A percentile compares a stretch with the other conserved stretches of the same genome.
Conservation (phyloP, 495 filamentous ascomycete genomes). For the Trichocladium antarcticum region DNA sequence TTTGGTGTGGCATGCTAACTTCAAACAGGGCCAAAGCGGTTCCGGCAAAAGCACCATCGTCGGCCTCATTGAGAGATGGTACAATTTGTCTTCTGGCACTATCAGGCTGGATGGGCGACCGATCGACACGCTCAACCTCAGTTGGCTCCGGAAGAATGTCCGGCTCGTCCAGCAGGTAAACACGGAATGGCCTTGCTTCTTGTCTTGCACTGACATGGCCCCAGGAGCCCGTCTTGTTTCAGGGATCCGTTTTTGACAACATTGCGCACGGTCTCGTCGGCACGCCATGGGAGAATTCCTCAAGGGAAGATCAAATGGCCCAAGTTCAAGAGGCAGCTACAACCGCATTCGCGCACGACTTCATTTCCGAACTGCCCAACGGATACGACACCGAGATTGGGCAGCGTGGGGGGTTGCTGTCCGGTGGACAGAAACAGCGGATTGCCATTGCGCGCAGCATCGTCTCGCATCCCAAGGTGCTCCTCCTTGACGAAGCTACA, state of each 20-base stretch:
- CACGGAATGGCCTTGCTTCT: background rate
- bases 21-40: conserved; percentile 20
- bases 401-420: conserved; percentile 37
- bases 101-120: conserved; percentile 45
- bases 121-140: conserved; percentile 43
- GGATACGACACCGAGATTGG: conserved; percentile 49
- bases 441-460: conserved; percentile 56
- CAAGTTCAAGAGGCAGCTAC: conserved; percentile 46
- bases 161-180: conserved; percentile 50
- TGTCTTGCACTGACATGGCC: background rate
- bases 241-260: conserved; percentile 55
- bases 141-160: conserved; percentile 55
- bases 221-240: conserved; percentile 58
- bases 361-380: conserved; percentile 45
- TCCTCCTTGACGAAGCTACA: conserved; percentile 78
- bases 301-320: conserved; percentile 38
- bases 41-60: conserved; percentile 84
- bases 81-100: conserved; percentile 48
- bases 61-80: conserved; percentile 84
- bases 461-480: conserved; percentile 57
- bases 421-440: conserved; percentile 46
- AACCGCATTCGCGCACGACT: conserved; percentile 45
- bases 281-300: conserved; percentile 39
- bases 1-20: background rate
- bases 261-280: conserved; percentile 50